Conservation (phyloP, 2,329 filamentous ascomycete genomes). For the Penicillium sp. region DNA sequence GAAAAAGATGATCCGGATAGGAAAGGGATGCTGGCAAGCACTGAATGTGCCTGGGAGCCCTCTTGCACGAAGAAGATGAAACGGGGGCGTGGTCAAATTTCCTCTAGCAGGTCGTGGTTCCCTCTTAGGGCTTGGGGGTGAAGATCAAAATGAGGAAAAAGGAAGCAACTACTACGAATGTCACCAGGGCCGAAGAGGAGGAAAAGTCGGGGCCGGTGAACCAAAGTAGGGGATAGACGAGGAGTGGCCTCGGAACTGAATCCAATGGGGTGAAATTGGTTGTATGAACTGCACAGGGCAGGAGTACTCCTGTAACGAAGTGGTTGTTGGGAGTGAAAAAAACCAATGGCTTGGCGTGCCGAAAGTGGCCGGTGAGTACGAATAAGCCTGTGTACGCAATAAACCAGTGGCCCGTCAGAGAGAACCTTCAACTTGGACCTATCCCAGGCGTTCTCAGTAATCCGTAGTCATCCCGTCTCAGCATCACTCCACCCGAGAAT, state of each 20-base stretch:
- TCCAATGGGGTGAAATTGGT: not conserved
- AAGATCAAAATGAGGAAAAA: not conserved
- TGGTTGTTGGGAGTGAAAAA: slow-evolving; percentile 13
- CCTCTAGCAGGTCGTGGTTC: not conserved
- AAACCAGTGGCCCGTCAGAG: not conserved
- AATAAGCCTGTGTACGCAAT: slow-evolving; percentile 13
- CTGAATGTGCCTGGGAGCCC: not conserved
- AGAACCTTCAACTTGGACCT: not conserved
- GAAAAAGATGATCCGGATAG: not conserved
- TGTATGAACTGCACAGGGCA: not conserved
- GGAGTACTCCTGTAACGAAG: not conserved
- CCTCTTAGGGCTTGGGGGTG: not conserved
- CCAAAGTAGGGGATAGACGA: not conserved
- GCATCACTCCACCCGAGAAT: not conserved
- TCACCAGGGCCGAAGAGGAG: not conserved
- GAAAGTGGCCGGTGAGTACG: slow-evolving; percentile 18
- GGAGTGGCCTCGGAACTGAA: not conserved
- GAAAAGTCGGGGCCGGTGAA: not conserved
- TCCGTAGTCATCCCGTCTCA: not conserved
- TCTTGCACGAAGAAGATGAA: not conserved
- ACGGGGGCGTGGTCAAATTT: not conserved
- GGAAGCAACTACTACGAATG: not conserved
- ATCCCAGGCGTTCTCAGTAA: not conserved
- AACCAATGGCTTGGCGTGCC: slow-evolving; percentile 15
- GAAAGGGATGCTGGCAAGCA: not conserved